Evolutionary conservation across 129 eudicot species (phyloP).

Genomic region (sunflower (Helianthus annuus)): DNA sequence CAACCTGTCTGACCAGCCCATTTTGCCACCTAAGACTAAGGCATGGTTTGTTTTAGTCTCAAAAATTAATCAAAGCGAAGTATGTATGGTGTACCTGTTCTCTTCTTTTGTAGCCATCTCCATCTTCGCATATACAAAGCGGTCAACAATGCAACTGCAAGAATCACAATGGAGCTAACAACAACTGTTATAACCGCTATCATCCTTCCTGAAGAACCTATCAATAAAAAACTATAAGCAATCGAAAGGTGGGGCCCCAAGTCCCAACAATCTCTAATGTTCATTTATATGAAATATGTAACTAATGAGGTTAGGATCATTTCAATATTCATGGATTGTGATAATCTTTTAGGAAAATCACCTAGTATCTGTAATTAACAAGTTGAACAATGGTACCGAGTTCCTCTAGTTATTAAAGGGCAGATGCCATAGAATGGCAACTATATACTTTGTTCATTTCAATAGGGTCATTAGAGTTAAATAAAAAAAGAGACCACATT

Average conservation of each 20-base stretch:
- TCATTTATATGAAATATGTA: not conserved
- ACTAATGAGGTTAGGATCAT: not conserved
- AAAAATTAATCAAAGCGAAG: conserved; percentile 8
- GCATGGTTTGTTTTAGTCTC: conserved; percentile 14
- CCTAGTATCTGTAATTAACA: not conserved
- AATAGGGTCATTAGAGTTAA: not conserved
- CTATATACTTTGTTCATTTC: not conserved
- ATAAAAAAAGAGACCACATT: not conserved
- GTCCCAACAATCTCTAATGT: not conserved
- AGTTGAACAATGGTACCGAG: conserved; percentile 9
- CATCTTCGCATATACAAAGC: conserved; percentile 52
- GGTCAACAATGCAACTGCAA: conserved; percentile 46
- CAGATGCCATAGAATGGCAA: not conserved
- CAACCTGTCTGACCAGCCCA: not conserved
- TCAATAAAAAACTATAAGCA: not conserved
- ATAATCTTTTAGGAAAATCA: conserved; percentile 2
- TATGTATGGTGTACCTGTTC: conserved; percentile 51
- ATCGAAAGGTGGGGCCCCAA: not conserved
- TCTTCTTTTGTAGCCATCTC: conserved; percentile 53
- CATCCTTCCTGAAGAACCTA: conserved; percentile 50
- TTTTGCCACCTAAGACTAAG: not conserved
- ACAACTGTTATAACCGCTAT: conserved; percentile 47
- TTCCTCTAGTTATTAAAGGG: not conserved
- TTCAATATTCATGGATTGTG: not conserved
- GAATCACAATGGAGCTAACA: conserved; percentile 57